phyloP scores from a whole-genome alignment of 139 green algal genomes.

The Yamagishiella unicocca region DNA sequence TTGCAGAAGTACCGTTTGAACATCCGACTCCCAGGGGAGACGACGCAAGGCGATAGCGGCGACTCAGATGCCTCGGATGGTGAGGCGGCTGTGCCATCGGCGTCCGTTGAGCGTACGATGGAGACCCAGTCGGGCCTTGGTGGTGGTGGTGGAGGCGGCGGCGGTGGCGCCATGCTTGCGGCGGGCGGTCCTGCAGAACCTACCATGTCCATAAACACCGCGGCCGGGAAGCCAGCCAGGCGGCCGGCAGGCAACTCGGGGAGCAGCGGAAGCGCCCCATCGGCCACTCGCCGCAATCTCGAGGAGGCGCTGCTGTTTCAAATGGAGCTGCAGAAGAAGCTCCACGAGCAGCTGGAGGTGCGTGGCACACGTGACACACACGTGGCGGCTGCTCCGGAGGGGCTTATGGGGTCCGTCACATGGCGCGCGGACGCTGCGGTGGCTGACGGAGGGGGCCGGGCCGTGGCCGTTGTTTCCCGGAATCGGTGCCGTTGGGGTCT shows the following conservation, averaged over 20 bases:
- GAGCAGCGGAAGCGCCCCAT: slow-evolving; percentile 18
- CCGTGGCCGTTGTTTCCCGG: too few relatives aligned
- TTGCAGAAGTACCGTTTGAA: slow-evolving; percentile 94
- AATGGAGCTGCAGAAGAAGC: slow-evolving; percentile 96
- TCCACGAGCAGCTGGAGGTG: slow-evolving; percentile 96
- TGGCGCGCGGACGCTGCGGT: too few relatives aligned
- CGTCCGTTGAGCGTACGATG: slow-evolving; percentile 7
- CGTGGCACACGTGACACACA: too few relatives aligned
- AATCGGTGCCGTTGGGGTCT: too few relatives aligned
- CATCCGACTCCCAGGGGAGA: slow-evolving; percentile 75
- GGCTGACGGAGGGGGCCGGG: too few relatives aligned
- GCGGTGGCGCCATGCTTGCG: background rate
- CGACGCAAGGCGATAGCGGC: slow-evolving; percentile 14
- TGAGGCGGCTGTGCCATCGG: background rate
- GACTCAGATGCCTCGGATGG: slow-evolving; percentile 17
- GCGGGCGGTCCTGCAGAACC: slow-evolving; percentile 18
- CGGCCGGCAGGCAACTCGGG: background rate
- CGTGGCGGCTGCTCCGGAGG: too few relatives aligned
- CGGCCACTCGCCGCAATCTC: slow-evolving; percentile 60
- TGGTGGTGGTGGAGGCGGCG: background rate
- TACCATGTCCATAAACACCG: slow-evolving; percentile 7
- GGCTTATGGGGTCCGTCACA: too few relatives aligned
- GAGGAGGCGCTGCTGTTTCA: slow-evolving; percentile 93
- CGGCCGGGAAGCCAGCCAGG: background rate
- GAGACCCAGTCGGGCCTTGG: slow-evolving; percentile 12